Evolutionary conservation across 1,284 basidiomycete genomes (phyloP), one percentile per base, ranked within the genome.

Genomic region (Marasmius oreades): DNA sequence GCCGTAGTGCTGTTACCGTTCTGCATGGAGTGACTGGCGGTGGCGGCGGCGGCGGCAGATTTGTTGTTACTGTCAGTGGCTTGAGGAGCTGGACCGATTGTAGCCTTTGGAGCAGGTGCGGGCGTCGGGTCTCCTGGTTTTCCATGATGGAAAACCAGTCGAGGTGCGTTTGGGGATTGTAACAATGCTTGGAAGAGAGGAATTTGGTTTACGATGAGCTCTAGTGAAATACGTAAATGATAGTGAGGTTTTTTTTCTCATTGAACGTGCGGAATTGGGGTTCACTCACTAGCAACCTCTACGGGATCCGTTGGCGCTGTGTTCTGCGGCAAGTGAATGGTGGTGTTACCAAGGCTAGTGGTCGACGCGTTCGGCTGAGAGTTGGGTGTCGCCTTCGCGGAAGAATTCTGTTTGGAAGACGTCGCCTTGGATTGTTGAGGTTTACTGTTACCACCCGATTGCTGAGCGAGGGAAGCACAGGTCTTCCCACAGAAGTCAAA

Each of bases 401-500:
- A 26, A n/a, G 18, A 20, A 14, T 48, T 22, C 23, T 26, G 23
- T 8, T 22, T 26, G 12, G 26, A 37, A 43, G n/a, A n/a, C n/a
- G n/a, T n/a, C n/a, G n/a, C n/a, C n/a, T 22, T 52, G 43, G 28
- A 39, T 31, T 16, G 56, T 23, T 53, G 34, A 14, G 26, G 36
- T 45, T n/a, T 33, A 24, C 46, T 55, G 7, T 37, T 18, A 36
- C 24, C 43, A 50, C 11, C 24, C 23, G 45, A 14, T 33, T 55
- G 44, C 44, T 16, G 56, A 6, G 77, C 77, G 18, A 67, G 55
- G 5, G 69, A 64, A 3, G 77, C 78, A 62, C 79, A 80, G 51
- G 71, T 75, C 73, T 79, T 80, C 53, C 78, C 75, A 58, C 79
- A 80, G 59, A 71, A 80, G 44, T 79, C 74, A 59, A 75, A 77